Percentiles rank a stretch among this genome's conserved stretches.
Evolutionary conservation across 2,329 filamentous ascomycete species (phyloP).

Genomic region (Trichothecium sympodiale): DNA sequence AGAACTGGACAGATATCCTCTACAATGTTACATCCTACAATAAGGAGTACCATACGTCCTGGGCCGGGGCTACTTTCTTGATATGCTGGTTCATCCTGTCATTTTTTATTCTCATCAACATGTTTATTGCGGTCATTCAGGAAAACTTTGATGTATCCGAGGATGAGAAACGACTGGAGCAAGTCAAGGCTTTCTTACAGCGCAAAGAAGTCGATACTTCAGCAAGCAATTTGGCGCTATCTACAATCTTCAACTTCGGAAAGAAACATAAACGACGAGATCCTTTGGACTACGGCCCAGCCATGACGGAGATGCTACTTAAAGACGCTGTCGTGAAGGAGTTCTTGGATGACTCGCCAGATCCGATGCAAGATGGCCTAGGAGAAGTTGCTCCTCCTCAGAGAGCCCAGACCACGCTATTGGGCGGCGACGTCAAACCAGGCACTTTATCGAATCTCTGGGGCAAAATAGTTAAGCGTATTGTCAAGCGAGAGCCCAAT

Average conservation of each 20-base stretch:
- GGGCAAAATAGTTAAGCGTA: constrained; percentile 43
- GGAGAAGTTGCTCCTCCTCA: constrained; percentile 22
- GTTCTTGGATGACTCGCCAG: constrained; percentile 61
- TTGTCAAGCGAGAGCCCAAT: constrained; percentile 68
- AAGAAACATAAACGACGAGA: constrained; percentile 55
- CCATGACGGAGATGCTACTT: constrained; percentile 88
- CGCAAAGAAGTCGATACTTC: constrained; percentile 72
- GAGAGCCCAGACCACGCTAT: constrained; percentile 19
- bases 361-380: constrained; percentile 16
- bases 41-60: constrained; percentile 57
- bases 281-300: constrained; percentile 82
- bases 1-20: constrained; percentile 86
- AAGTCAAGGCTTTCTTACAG: constrained; percentile 89
- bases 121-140: constrained; percentile 99
- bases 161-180: constrained; percentile 92
- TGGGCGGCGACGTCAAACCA: constrained; percentile 36
- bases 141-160: constrained; percentile 99
- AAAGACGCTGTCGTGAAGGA: constrained; percentile 94
- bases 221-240: constrained; percentile 64
- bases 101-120: constrained; percentile 94
- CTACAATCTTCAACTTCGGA: constrained; percentile 55
- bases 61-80: constrained; percentile 85
- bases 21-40: constrained; percentile 71
- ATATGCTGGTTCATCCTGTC: constrained; percentile 93
- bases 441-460: constrained; percentile 51